Conservation (phyloP, 441 rosid genomes). For the Rhodomyrtus psidioides region DNA sequence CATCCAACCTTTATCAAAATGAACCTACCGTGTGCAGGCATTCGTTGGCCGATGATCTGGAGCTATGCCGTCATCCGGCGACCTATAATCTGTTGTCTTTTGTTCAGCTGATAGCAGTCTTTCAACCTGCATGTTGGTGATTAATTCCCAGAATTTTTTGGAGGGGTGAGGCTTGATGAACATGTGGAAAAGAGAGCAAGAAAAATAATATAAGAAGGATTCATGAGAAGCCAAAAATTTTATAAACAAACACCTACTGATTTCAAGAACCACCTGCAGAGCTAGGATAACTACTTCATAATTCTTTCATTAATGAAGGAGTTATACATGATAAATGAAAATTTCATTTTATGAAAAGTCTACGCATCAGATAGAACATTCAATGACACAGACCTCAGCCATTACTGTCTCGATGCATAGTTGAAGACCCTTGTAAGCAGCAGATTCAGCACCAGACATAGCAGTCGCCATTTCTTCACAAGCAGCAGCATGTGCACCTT, state of each 20-base stretch:
- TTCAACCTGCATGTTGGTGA: slow-evolving; percentile 52
- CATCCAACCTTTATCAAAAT: not conserved
- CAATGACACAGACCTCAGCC: slow-evolving; percentile 78
- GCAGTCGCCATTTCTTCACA: slow-evolving; percentile 99
- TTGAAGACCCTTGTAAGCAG: slow-evolving; percentile 98
- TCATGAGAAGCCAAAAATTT: not conserved
- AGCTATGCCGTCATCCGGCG: slow-evolving; percentile 93
- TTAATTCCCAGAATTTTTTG: not conserved
- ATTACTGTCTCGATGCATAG: slow-evolving; percentile 98
- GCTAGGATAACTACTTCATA: not conserved
- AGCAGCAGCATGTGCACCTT: slow-evolving; percentile 97
- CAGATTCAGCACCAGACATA: slow-evolving; percentile 94
- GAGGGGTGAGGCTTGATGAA: not conserved
- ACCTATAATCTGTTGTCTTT: slow-evolving; percentile 84
- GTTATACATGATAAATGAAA: not conserved
- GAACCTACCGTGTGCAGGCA: slow-evolving; percentile 85
- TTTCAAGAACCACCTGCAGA: not conserved
- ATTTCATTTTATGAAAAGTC: not conserved
- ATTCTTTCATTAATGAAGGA: not conserved
- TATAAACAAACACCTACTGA: not conserved
- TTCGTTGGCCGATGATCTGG: slow-evolving; percentile 97
- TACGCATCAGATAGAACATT: slow-evolving; percentile 8
- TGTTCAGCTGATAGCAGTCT: slow-evolving; percentile 91
- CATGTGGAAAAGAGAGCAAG: not conserved
- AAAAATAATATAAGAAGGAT: not conserved